Percentiles rank a stretch among this genome's conserved stretches.
These are phyloP conservation scores for Sugiyamaella paludigena DNA, from an alignment of 1,139 yeast species.

Conservation along the genomic window DNA sequence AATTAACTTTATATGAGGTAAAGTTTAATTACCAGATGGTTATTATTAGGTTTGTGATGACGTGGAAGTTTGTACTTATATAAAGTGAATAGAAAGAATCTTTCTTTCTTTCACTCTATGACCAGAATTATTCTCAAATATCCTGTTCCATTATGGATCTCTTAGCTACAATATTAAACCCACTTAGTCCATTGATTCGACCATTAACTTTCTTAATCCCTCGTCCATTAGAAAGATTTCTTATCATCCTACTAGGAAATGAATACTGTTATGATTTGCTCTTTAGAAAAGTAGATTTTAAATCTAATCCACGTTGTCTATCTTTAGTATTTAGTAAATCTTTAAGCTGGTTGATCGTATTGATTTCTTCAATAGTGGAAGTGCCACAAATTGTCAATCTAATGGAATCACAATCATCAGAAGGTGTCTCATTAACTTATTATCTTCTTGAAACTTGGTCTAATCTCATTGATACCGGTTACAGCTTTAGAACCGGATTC, in stretches of 20 bases:
- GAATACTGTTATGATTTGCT: conserved; percentile 26
- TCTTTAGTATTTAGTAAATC: conserved; percentile 34
- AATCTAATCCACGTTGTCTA: conserved; percentile 32
- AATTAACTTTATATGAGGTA: too few species aligned
- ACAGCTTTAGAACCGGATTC: conserved; percentile 41
- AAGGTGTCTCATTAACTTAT: conserved; percentile 39
- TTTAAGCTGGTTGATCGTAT: conserved; percentile 39
- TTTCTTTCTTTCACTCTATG: too few species aligned
- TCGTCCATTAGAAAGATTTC: conserved; percentile 25
- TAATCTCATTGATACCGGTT: conserved; percentile 42
- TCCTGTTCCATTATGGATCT: conserved; percentile 21
- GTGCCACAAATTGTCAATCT: conserved; percentile 41
- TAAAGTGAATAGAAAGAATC: background rate
- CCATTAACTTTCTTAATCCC: conserved; percentile 29
- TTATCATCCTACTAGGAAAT: conserved; percentile 23
- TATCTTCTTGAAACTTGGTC: conserved; percentile 42
- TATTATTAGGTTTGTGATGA: background rate
- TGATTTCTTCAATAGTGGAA: conserved; percentile 39
- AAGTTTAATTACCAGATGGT: background rate
- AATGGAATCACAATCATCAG: conserved; percentile 36
- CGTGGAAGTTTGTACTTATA: too few species aligned
- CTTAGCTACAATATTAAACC: conserved; percentile 26
- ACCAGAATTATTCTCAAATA: too few species aligned
- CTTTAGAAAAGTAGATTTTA: conserved; percentile 30
- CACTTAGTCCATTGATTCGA: conserved; percentile 24